Evolutionary conservation across 2,329 filamentous ascomycete genomes (phyloP).

Genomic region (Diaporthe australafricana): DNA sequence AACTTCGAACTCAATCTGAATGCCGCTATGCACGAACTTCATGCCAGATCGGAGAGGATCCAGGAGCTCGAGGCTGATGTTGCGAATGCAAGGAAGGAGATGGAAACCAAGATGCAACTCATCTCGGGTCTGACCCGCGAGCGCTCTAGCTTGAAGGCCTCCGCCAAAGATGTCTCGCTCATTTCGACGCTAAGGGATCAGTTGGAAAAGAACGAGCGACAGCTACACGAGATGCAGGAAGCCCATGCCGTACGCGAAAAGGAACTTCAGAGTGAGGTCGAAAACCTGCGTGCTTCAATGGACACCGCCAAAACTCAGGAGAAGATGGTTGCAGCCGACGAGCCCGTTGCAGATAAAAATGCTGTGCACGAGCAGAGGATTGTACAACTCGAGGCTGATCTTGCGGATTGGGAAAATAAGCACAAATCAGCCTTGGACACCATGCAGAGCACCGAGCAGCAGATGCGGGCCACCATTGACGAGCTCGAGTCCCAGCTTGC

Average conservation of each 20-base stretch:
- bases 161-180: constrained; percentile 91
- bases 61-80: constrained; percentile 91
- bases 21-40: constrained; percentile 91
- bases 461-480: constrained; percentile 77
- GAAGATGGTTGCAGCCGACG: constrained; percentile 44
- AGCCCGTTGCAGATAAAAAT: constrained; percentile 43
- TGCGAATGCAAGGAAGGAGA: constrained; percentile 87
- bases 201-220: constrained; percentile 85
- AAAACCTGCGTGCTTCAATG: constrained; percentile 71
- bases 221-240: constrained; percentile 80
- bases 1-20: constrained; percentile 94
- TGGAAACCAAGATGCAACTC: constrained; percentile 96
- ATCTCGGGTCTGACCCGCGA: constrained; percentile 95
- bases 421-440: constrained; percentile 78
- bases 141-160: constrained; percentile 85
- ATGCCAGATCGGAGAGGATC: constrained; percentile 87
- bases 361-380: constrained; percentile 68
- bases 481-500: constrained; percentile 72
- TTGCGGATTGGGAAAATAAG: constrained; percentile 80
- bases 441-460: constrained; percentile 78
- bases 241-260: constrained; percentile 79
- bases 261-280: constrained; percentile 78
- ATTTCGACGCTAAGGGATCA: constrained; percentile 89
- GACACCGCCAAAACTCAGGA: constrained; percentile 22
- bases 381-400: constrained; percentile 75